A percentile compares a stretch with the other conserved stretches of the same genome.
phyloP scores from a whole-genome alignment of 2,329 filamentous ascomycete species.

The Lasiodiplodia sp. region DNA sequence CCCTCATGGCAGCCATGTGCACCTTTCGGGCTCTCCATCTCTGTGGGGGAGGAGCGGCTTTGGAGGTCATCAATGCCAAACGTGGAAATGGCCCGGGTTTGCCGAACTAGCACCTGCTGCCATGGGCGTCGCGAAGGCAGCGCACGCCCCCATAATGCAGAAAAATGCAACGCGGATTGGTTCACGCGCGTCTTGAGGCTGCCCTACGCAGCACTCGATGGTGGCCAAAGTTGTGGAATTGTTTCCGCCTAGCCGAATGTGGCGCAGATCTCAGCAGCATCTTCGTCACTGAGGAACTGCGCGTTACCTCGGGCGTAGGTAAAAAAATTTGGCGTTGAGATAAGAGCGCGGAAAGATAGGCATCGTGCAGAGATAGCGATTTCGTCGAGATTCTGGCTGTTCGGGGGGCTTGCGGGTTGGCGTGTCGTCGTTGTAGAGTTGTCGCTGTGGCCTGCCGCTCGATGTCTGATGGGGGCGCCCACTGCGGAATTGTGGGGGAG shows the following conservation, averaged over 20 bases:
- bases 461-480: too few species aligned
- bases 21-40: not conserved
- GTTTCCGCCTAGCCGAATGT: conserved; percentile 17
- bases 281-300: not conserved
- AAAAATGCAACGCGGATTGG: not conserved
- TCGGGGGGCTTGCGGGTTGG: not conserved
- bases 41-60: not conserved
- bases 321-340: conserved; percentile 5
- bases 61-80: not conserved
- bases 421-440: conserved; percentile 11
- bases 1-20: not conserved
- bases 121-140: not conserved
- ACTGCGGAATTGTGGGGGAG: conserved; percentile 18
- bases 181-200: not conserved
- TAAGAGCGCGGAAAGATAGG: conserved; percentile 10
- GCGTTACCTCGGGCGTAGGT: not conserved
- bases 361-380: conserved; percentile 4
- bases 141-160: not conserved
- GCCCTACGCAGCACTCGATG: not conserved
- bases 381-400: conserved; percentile 11
- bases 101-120: not conserved
- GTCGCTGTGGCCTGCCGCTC: conserved; percentile 9
- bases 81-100: not conserved
- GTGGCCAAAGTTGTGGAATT: not conserved
- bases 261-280: conserved; percentile 1